These are phyloP conservation scores for Trichoderma harzianum DNA, from an alignment of 2,329 filamentous ascomycete genomes.

Conservation along the genomic window DNA sequence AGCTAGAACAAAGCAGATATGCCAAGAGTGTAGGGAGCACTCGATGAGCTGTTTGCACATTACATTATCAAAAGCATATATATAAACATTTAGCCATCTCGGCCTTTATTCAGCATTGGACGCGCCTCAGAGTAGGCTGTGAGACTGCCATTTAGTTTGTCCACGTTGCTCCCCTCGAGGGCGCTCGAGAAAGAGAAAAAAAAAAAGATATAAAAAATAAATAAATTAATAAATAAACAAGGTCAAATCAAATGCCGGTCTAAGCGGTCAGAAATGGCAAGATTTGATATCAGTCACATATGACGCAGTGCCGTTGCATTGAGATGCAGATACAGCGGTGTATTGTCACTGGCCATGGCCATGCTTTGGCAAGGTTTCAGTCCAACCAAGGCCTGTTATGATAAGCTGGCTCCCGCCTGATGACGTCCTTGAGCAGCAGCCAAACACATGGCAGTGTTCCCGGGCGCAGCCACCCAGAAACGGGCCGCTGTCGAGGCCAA, in stretches of 20 bases:
- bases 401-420: slow-evolving; percentile 11
- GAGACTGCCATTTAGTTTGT: not conserved
- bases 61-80: not conserved
- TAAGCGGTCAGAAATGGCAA: not conserved
- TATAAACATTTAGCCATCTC: not conserved
- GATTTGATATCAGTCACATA: not conserved
- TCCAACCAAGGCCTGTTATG: not conserved
- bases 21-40: not conserved
- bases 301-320: slow-evolving; percentile 4
- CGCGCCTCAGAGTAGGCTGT: not conserved
- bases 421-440: slow-evolving; percentile 13
- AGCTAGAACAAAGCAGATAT: slow-evolving; percentile 3
- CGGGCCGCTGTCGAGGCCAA: not conserved
- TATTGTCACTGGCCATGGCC: not conserved
- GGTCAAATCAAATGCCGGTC: not conserved
- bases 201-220: not conserved
- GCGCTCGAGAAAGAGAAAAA: not conserved
- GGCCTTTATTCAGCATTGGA: not conserved
- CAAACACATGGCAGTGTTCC: not conserved
- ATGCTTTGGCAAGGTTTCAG: slow-evolving; percentile 2
- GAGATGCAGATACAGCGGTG: not conserved
- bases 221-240: not conserved
- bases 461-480: not conserved
- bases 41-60: not conserved
- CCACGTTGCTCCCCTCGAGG: not conserved